These are phyloP conservation scores for Talaromyces sp. DNA, from an alignment of 2,329 filamentous ascomycete species.

Conservation along the genomic window DNA sequence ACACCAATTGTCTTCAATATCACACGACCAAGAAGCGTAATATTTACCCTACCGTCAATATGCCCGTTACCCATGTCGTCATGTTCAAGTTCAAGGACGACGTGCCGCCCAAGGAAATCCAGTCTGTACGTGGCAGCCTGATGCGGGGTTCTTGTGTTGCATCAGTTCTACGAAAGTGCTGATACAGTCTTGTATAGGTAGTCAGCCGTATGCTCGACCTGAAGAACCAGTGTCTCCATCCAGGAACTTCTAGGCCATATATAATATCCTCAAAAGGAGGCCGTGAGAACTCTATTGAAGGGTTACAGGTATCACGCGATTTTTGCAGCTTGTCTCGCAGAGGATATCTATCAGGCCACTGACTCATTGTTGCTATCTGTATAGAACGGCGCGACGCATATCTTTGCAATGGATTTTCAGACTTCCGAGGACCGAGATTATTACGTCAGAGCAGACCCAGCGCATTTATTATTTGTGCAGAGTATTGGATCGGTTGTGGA, in stretches of 20 bases:
- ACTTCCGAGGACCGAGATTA: slow-evolving; percentile 61
- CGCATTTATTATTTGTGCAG: slow-evolving; percentile 56
- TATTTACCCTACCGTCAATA: neutral
- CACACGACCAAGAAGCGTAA: neutral
- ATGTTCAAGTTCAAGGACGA: slow-evolving; percentile 12
- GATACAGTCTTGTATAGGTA: neutral
- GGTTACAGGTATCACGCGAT: neutral
- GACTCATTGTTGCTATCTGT: neutral
- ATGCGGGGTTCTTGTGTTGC: neutral
- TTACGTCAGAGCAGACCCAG: slow-evolving; percentile 61
- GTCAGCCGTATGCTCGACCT: slow-evolving; percentile 8
- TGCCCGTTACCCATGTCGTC: slow-evolving; percentile 9
- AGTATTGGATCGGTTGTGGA: slow-evolving; percentile 26
- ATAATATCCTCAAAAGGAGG: slow-evolving; percentile 7
- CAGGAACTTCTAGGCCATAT: slow-evolving; percentile 4
- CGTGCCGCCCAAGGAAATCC: slow-evolving; percentile 3
- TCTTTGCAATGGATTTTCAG: slow-evolving; percentile 63
- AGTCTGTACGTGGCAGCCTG: slow-evolving; percentile 4
- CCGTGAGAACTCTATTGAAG: slow-evolving; percentile 5
- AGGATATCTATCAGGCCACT: neutral
- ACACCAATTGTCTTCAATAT: neutral
- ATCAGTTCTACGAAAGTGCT: neutral
- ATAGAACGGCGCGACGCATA: slow-evolving; percentile 61
- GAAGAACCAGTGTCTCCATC: slow-evolving; percentile 10
- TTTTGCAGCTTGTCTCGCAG: neutral